phyloP scores from a whole-genome alignment of 2,329 filamentous ascomycete genomes.

The Xylaria sp. region DNA sequence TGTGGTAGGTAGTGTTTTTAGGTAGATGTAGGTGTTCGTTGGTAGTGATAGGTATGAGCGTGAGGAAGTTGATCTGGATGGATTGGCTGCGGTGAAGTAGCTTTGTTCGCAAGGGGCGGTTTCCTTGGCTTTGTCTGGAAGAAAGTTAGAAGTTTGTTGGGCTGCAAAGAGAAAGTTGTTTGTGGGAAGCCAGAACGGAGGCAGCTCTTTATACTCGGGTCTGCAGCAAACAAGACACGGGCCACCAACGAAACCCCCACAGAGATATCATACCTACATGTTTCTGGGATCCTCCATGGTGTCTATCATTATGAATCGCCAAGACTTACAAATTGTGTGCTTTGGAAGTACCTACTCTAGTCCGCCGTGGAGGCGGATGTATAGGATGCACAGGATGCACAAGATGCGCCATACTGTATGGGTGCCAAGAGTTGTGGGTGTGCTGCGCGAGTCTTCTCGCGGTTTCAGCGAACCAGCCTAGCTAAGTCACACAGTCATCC shows the following conservation, averaged over 20 bases:
- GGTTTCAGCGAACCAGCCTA: constrained; percentile 21
- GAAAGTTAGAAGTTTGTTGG: constrained; percentile 21
- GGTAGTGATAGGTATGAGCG: constrained; percentile 29
- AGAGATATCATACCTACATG: constrained; percentile 29
- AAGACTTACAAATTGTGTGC: constrained; percentile 45
- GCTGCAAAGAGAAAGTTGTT: constrained; percentile 17
- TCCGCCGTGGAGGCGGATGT: constrained; percentile 29
- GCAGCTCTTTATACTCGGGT: constrained; percentile 39
- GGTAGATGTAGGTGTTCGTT: constrained; percentile 8
- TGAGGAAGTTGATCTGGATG: not conserved
- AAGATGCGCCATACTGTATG: not conserved
- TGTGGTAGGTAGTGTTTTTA: not conserved
- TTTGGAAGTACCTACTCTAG: constrained; percentile 9
- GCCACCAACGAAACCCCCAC: constrained; percentile 34
- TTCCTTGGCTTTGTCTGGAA: constrained; percentile 28
- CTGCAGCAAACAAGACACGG: constrained; percentile 30
- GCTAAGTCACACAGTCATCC: not conserved
- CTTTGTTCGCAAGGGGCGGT: constrained; percentile 18
- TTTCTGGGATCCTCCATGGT: constrained; percentile 20
- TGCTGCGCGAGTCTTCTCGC: constrained; percentile 26
- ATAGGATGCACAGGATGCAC: not conserved
- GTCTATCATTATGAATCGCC: constrained; percentile 41
- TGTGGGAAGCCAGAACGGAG: constrained; percentile 26
- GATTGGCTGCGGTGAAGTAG: not conserved
- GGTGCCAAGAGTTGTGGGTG: constrained; percentile 33